Percentiles rank a stretch among this genome's conserved stretches.
phyloP scores from a whole-genome alignment of 2,329 filamentous ascomycete genomes.

The Truncatella angustata region DNA sequence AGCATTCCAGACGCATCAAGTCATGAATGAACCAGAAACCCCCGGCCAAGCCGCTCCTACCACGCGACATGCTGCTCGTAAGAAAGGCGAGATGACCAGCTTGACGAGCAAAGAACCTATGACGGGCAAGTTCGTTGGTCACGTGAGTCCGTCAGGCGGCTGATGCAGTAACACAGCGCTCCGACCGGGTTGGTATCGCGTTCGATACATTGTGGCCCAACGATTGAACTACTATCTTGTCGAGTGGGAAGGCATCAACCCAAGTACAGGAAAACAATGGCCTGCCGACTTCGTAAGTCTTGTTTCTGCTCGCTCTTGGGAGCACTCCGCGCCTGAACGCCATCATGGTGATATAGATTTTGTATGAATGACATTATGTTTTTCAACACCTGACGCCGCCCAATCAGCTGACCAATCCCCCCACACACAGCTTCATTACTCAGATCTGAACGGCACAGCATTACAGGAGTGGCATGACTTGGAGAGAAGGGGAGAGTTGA shows the following conservation, averaged over 20 bases:
- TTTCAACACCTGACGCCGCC: too few species aligned
- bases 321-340: too few species aligned
- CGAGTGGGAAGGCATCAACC: slow-evolving; percentile 26
- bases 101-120: neutral
- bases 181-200: slow-evolving; percentile 20
- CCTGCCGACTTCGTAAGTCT: slow-evolving; percentile 25
- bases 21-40: neutral
- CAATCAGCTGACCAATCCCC: too few species aligned
- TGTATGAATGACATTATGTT: too few species aligned
- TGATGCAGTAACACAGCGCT: slow-evolving; percentile 5
- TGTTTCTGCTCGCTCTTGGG: too few species aligned
- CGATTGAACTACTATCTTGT: slow-evolving; percentile 19
- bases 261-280: slow-evolving; percentile 21
- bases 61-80: too few species aligned
- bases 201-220: slow-evolving; percentile 21
- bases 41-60: neutral
- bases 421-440: neutral
- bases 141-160: neutral
- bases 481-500: neutral
- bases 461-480: neutral
- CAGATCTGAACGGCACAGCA: neutral
- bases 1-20: neutral
- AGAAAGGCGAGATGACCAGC: too few species aligned
- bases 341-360: too few species aligned
- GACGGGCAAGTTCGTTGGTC: neutral